Evolutionary conservation across 108 stramenopile genomes (phyloP).

Genomic region (Nitzschia putrida): DNA sequence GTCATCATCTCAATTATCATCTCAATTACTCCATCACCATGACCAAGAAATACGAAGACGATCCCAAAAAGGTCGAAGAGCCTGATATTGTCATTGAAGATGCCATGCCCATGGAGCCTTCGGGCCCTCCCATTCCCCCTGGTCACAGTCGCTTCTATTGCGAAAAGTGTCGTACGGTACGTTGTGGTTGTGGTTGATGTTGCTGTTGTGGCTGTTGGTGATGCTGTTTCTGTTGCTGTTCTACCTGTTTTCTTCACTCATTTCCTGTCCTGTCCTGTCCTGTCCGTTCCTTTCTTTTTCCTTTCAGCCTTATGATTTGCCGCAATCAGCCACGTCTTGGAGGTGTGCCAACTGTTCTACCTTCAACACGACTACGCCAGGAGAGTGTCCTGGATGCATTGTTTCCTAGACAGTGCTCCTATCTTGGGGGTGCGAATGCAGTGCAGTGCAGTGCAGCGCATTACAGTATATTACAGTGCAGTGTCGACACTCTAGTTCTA

Average conservation of each 20-base stretch:
- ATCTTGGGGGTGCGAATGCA: not conserved
- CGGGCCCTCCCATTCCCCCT: constrained; percentile 58
- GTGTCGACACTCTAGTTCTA: not conserved
- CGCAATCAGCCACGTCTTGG: constrained; percentile 74
- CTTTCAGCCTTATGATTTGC: constrained; percentile 75
- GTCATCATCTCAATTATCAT: not conserved
- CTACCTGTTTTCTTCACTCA: not conserved
- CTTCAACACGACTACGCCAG: constrained; percentile 74
- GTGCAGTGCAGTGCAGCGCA: not conserved
- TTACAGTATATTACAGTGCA: not conserved
- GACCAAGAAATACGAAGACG: constrained; percentile 2
- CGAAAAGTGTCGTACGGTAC: constrained; percentile 73
- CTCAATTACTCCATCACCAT: not conserved
- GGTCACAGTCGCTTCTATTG: constrained; percentile 78
- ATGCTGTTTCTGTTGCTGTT: not conserved
- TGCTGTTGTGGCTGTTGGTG: not conserved
- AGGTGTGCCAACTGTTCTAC: constrained; percentile 69
- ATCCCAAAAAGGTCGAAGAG: constrained; percentile 34
- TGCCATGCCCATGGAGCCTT: constrained; percentile 31
- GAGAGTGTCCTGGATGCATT: constrained; percentile 73
- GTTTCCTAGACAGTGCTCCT: constrained; percentile 46
- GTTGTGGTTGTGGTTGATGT: constrained; percentile 16
- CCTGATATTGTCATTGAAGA: constrained; percentile 47
- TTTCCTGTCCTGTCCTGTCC: not conserved
- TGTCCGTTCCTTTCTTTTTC: not conserved